These are phyloP conservation scores for Plasmodium sp. DNA, from an alignment of 169 alveolate species.

Conservation along the genomic window DNA sequence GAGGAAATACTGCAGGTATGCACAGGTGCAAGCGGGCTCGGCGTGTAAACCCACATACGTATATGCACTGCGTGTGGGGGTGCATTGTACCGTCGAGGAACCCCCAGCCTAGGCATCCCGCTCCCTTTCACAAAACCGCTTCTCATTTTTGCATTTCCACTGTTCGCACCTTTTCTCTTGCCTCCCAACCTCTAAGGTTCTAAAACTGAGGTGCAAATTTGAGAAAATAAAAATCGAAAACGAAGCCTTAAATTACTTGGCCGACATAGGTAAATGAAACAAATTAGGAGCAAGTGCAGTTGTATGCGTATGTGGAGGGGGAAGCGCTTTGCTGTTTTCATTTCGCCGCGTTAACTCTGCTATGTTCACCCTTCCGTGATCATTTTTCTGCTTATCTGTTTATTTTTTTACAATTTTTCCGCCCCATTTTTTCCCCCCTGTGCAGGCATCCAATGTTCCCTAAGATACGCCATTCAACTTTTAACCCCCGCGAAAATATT, in stretches of 20 bases:
- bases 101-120: neutral
- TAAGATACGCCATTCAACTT: slow-evolving; percentile 90
- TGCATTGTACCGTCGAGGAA: neutral
- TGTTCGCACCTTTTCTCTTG: neutral
- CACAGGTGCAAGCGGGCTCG: neutral
- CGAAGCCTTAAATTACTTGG: slow-evolving; percentile 63
- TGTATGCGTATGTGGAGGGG: slow-evolving; percentile 90
- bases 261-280: slow-evolving; percentile 80
- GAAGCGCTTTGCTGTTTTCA: neutral
- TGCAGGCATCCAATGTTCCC: slow-evolving; percentile 58
- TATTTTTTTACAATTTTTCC: slow-evolving; percentile 93
- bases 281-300: slow-evolving; percentile 91
- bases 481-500: slow-evolving; percentile 96
- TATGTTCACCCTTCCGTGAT: neutral
- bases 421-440: slow-evolving; percentile 1
- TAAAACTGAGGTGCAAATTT: slow-evolving; percentile 69
- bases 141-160: neutral
- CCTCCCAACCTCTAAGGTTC: slow-evolving; percentile 21
- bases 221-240: slow-evolving; percentile 65
- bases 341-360: neutral
- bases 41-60: neutral
- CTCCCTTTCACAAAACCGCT: neutral
- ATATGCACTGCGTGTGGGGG: neutral
- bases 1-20: slow-evolving; percentile 87
- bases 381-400: slow-evolving; percentile 90